phyloP scores from a whole-genome alignment of 208 protist genomes.

The Angomonas ambiguus region DNA sequence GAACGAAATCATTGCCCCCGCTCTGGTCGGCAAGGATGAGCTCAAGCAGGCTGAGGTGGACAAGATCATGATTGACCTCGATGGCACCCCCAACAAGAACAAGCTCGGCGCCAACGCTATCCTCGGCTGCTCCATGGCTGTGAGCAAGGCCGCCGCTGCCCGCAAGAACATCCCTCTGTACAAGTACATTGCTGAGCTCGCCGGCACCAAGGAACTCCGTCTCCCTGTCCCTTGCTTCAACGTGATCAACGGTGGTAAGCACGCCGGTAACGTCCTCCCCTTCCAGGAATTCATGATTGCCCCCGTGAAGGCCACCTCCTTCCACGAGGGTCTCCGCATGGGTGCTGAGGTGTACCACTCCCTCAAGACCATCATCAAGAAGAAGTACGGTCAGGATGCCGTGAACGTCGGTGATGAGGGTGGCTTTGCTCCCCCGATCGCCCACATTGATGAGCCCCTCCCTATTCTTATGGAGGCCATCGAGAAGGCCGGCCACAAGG shows the following conservation, averaged over 20 bases:
- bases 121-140: slow-evolving; percentile 97
- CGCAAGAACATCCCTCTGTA: slow-evolving; percentile 92
- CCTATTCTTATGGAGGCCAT: slow-evolving; percentile 96
- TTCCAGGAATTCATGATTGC: slow-evolving; percentile 99
- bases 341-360: slow-evolving; percentile 98
- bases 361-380: slow-evolving; percentile 96
- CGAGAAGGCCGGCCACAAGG: slow-evolving; percentile 92
- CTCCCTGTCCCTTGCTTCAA: slow-evolving; percentile 97
- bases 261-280: slow-evolving; percentile 96
- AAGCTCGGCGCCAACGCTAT: slow-evolving; percentile 98
- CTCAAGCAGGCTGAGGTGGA: slow-evolving; percentile 92
- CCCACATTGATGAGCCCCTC: slow-evolving; percentile 95
- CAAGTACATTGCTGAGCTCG: slow-evolving; percentile 93
- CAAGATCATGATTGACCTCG: slow-evolving; percentile 92
- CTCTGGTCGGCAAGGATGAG: slow-evolving; percentile 92
- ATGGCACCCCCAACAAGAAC: slow-evolving; percentile 97
- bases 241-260: slow-evolving; percentile 99
- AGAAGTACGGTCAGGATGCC: slow-evolving; percentile 95
- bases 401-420: slow-evolving; percentile 98
- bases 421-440: slow-evolving; percentile 97
- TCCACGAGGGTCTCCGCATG: slow-evolving; percentile 95
- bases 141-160: slow-evolving; percentile 94
- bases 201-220: slow-evolving; percentile 78
- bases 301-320: slow-evolving; percentile 92
- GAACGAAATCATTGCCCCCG: slow-evolving; percentile 91